Evolutionary conservation across 805 yeast genomes (phyloP).

Genomic region (Starmerella gropengiesseri): DNA sequence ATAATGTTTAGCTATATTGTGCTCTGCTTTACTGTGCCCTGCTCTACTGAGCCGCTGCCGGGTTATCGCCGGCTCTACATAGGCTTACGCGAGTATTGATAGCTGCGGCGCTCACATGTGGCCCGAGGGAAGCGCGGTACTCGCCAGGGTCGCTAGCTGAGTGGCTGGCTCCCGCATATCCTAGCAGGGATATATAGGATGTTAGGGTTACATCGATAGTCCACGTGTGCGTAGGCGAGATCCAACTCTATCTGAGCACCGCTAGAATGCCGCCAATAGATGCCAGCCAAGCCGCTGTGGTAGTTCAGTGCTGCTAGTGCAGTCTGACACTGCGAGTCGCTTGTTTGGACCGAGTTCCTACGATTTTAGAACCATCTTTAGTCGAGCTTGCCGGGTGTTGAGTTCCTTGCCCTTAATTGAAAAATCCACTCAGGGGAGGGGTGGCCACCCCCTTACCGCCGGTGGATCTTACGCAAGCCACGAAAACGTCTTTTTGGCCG

Average conservation of each 20-base stretch:
- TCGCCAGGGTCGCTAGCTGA: too few relatives aligned
- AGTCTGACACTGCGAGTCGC: neutral
- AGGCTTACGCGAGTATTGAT: too few relatives aligned
- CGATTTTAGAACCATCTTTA: neutral
- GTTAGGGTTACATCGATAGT: neutral
- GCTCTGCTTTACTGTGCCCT: too few relatives aligned
- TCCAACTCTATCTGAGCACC: neutral
- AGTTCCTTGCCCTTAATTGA: constrained; percentile 5
- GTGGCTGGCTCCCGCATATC: constrained; percentile 2
- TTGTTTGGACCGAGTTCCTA: neutral
- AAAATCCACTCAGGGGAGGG: neutral
- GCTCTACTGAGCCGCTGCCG: too few relatives aligned
- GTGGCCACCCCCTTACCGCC: neutral
- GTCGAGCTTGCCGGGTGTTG: neutral
- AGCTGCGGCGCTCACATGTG: too few relatives aligned
- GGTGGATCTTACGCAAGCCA: constrained; percentile 1
- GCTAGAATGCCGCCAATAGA: neutral
- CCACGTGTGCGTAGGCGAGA: constrained; percentile 1
- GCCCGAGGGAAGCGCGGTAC: too few relatives aligned
- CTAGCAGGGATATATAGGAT: neutral
- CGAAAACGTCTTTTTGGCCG: neutral
- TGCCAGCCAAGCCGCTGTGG: too few relatives aligned
- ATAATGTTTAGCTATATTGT: too few relatives aligned
- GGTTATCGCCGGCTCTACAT: too few relatives aligned
- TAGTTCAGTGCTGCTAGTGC: too few relatives aligned